Evolutionary conservation across 352 stramenopile genomes (phyloP).

Genomic region (Globisporangium nunn): DNA sequence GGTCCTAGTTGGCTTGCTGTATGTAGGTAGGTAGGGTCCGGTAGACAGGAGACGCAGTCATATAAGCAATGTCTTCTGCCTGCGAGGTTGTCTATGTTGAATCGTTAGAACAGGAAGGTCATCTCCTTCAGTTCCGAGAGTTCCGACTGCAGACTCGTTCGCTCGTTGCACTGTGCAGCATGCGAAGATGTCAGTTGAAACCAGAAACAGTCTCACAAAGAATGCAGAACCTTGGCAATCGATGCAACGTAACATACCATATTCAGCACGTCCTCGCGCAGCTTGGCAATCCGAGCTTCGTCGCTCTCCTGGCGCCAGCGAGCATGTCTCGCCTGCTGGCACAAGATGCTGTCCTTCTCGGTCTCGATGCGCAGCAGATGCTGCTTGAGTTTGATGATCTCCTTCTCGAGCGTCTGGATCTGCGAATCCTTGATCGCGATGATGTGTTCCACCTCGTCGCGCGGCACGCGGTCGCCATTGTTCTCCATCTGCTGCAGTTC

Average conservation of each 20-base stretch:
- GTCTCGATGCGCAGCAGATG: slow-evolving; percentile 30
- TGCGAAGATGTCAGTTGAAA: slow-evolving; percentile 1
- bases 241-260: slow-evolving; percentile 24
- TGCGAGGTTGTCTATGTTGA: background rate
- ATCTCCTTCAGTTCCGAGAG: slow-evolving; percentile 52
- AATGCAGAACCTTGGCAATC: too few species aligned
- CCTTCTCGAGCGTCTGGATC: slow-evolving; percentile 51
- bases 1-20: background rate
- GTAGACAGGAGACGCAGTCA: background rate
- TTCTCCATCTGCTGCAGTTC: slow-evolving; percentile 41
- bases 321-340: slow-evolving; percentile 39
- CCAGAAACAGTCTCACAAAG: background rate
- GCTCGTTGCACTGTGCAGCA: slow-evolving; percentile 40
- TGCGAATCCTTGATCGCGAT: slow-evolving; percentile 45
- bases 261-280: slow-evolving; percentile 46
- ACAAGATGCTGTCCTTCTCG: slow-evolving; percentile 55
- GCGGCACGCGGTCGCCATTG: slow-evolving; percentile 22
- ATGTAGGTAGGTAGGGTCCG: slow-evolving; percentile 1
- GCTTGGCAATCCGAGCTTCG: slow-evolving; percentile 37
- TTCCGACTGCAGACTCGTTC: slow-evolving; percentile 44
- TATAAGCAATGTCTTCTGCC: background rate
- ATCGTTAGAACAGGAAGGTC: slow-evolving; percentile 24
- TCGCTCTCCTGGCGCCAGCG: slow-evolving; percentile 35
- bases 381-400: slow-evolving; percentile 41
- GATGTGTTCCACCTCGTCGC: slow-evolving; percentile 33